Evolutionary conservation across 1,284 basidiomycete species (phyloP), one percentile per base, ranked within the genome.

Genomic region (Melanopsichium pennsylvanicum): DNA sequence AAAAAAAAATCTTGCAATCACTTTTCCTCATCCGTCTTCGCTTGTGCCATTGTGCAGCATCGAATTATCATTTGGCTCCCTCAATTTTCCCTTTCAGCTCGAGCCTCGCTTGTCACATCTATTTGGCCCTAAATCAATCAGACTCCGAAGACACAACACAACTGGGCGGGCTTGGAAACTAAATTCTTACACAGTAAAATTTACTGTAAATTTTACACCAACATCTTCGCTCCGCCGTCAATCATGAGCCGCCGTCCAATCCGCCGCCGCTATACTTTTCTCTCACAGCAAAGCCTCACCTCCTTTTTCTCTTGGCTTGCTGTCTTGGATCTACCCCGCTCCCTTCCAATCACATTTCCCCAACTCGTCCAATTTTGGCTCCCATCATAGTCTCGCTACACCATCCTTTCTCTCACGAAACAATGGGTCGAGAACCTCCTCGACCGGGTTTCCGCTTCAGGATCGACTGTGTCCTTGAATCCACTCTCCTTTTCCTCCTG

Each of bases 101-200:
- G 50, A 43, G 50, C 41, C 50, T 54, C 42, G 50, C 50, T 54
- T 50, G 32, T 34, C 12, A 16, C 36, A 31, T 34, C 23, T 39
- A n/a, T 39, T 39, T 21, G 38, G 23, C 27, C 38, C 19, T 26
- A 39, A 26, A 39, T n/a, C n/a, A n/a, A n/a, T n/a, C n/a, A n/a
- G n/a, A n/a, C n/a, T n/a, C n/a, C n/a, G n/a, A n/a, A n/a, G n/a
- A n/a, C n/a, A n/a, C n/a, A n/a, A n/a, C n/a, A n/a, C n/a, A n/a
- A n/a, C n/a, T n/a, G n/a, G n/a, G n/a, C n/a, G n/a, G n/a, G n/a
- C n/a, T n/a, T n/a, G n/a, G n/a, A n/a, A n/a, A n/a, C n/a, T n/a
- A n/a, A n/a, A n/a, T n/a, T n/a, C n/a, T n/a, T n/a, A n/a, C n/a
- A n/a, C n/a, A n/a, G n/a, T n/a, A n/a, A n/a, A n/a, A n/a, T n/a